Base-by-base conservation (phyloP, 306 rosid species). In the Psophocarpus tetragonolobus region DNA sequence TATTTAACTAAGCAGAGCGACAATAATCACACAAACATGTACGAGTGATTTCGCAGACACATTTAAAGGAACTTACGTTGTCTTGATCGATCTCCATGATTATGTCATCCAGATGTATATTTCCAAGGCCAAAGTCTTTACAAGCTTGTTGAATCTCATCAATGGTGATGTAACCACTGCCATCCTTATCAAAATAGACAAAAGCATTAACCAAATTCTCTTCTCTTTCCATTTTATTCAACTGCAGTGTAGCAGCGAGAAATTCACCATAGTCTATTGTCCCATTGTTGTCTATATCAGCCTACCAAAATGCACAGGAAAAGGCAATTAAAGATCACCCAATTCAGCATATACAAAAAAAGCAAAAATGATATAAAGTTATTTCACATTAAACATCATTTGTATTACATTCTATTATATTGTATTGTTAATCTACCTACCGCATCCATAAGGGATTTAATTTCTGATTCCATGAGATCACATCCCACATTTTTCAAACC, bases 251-350 rank as follows among this genome's bases (percentile, higher is more conserved):
- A 73, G 97, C 97, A 75, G 97, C 97, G 21, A 93, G 90, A 65
- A 93, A 93, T 89, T 93, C 97, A 38, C 94, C 96, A 24, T 93
- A 93, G 83, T 93, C 97, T 71, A 93, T 86, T 69, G 97, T 82
- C 85, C 97, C 97, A 82, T 48, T 90, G 71, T 86, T 87, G 91
- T 93, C 97, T 79, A 93, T 89, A 77, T 93, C 97, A 76, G 97
- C 97, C 97, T 93, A 83, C 69, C 76, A 54, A 78, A 27, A 66
- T 63, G 79, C 79, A 77, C 44, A 32, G 67, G 64, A 24, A 27
- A 27, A 56, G 7, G 18, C 30, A 64, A 54, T 41, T 42, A n/a
- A 82, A 8, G 30, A 42, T 73, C 12, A 38, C 64, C 17, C 47
- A 66, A 50, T 51, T 44, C 57, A 20, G 45, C 54, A 38, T 15